Evolutionary conservation across 257 asterid genomes (phyloP).

Genomic region (Solanum peruvianum): DNA sequence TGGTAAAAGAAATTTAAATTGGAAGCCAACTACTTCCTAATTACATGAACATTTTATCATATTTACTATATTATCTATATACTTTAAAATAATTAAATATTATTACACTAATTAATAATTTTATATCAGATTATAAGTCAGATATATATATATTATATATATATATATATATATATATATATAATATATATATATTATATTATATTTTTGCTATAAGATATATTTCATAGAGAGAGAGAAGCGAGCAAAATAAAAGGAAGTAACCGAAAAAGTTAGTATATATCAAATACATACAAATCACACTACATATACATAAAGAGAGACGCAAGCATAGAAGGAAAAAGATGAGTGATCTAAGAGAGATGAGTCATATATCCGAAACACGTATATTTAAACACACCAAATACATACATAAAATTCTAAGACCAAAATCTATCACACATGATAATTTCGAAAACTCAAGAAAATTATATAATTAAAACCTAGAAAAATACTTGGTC

Average conservation of each 20-base stretch:
- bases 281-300: not conserved
- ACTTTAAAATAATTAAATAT: too few relatives aligned
- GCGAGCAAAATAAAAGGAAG: not conserved
- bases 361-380: not conserved
- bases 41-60: not conserved
- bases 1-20: not conserved
- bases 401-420: too few relatives aligned
- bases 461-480: not conserved
- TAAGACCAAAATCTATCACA: not conserved
- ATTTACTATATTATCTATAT: too few relatives aligned
- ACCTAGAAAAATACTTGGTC: not conserved
- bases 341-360: not conserved
- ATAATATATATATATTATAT: too few relatives aligned
- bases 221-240: not conserved
- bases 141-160: too few relatives aligned
- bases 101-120: too few relatives aligned
- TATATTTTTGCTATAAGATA: not conserved
- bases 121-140: not conserved
- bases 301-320: not conserved
- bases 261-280: not conserved
- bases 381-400: too few relatives aligned
- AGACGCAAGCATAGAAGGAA: not conserved
- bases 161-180: too few relatives aligned
- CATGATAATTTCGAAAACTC: not conserved
- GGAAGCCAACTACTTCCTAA: not conserved